Percentiles rank a stretch among this genome's conserved stretches.
Evolutionary conservation across 495 filamentous ascomycete genomes (phyloP).

Genomic region (Daldinia childiae): DNA sequence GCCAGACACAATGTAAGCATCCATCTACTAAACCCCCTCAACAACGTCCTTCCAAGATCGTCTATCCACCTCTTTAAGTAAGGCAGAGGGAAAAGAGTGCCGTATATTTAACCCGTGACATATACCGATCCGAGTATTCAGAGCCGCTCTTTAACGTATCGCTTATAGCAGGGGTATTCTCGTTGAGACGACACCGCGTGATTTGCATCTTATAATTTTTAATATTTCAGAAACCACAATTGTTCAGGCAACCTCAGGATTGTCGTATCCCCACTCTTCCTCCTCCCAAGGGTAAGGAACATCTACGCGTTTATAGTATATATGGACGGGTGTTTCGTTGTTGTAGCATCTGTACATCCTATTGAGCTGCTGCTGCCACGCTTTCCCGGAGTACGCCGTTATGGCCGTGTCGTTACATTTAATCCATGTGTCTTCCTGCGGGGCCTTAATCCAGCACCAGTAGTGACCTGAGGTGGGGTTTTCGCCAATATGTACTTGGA

Average conservation of each 20-base stretch:
- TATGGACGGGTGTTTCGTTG: slow-evolving; percentile 25
- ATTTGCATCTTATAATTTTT: too few species aligned
- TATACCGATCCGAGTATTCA: not conserved
- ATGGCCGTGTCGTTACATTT: slow-evolving; percentile 47
- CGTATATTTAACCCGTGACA: not conserved
- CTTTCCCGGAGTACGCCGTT: rapidly evolving
- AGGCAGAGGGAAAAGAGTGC: not conserved
- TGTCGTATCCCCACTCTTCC: too few species aligned
- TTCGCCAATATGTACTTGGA: slow-evolving; percentile 50
- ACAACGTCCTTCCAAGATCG: not conserved
- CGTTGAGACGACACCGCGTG: too few species aligned
- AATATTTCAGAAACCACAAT: too few species aligned
- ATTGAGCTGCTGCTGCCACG: not conserved
- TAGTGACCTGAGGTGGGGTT: slow-evolving; percentile 55
- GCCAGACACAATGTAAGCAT: not conserved
- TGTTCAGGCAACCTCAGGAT: too few species aligned
- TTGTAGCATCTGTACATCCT: not conserved
- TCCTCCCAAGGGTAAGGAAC: not conserved
- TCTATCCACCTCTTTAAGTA: not conserved
- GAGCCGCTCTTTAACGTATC: not conserved
- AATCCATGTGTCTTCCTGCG: slow-evolving; percentile 43
- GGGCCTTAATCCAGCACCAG: slow-evolving; percentile 32
- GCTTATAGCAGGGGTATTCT: too few species aligned
- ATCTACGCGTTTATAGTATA: slow-evolving; percentile 39
- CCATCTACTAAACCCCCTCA: not conserved